These are phyloP conservation scores for Puccinia coronata DNA, from an alignment of 1,284 basidiomycete species.

Conservation along the genomic window DNA sequence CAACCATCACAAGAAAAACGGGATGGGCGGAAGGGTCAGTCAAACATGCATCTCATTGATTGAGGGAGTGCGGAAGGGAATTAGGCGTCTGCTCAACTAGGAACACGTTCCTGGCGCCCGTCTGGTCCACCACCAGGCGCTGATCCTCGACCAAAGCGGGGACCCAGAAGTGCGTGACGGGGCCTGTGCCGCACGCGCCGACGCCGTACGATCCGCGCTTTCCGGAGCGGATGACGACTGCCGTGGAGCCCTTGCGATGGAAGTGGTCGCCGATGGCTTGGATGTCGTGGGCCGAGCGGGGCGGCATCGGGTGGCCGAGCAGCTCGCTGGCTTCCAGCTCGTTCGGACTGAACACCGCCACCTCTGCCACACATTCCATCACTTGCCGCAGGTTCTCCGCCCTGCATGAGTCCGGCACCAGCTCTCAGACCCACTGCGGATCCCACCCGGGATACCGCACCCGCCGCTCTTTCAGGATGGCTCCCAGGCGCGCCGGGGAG, in stretches of 20 bases:
- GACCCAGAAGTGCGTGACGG: background rate
- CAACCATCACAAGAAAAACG: background rate
- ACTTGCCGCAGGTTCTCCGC: constrained; percentile 24
- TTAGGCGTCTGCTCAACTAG: constrained; percentile 22
- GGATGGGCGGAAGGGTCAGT: background rate
- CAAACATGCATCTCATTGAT: background rate
- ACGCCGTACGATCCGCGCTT: constrained; percentile 23
- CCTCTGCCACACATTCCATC: background rate
- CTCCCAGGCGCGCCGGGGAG: constrained; percentile 10
- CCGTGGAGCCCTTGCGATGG: constrained; percentile 1
- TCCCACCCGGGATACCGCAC: background rate
- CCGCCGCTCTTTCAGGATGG: background rate
- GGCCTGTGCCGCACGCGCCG: background rate
- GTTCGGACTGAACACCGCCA: constrained; percentile 39
- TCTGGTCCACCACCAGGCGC: constrained; percentile 33
- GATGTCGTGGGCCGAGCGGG: constrained; percentile 5
- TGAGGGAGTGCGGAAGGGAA: background rate
- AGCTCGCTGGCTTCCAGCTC: constrained; percentile 32
- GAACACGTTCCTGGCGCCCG: constrained; percentile 41
- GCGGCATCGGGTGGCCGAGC: constrained; percentile 14
- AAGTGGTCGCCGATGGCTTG: constrained; percentile 15
- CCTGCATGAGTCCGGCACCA: constrained; percentile 35
- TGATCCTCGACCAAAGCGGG: constrained; percentile 37
- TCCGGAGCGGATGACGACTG: constrained; percentile 39
- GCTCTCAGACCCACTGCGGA: constrained; percentile 35